Percentiles rank a stretch among this genome's conserved stretches.
These are phyloP conservation scores for Cyberlindnera euphorbiae DNA, from an alignment of 805 yeast genomes.

Conservation along the genomic window DNA sequence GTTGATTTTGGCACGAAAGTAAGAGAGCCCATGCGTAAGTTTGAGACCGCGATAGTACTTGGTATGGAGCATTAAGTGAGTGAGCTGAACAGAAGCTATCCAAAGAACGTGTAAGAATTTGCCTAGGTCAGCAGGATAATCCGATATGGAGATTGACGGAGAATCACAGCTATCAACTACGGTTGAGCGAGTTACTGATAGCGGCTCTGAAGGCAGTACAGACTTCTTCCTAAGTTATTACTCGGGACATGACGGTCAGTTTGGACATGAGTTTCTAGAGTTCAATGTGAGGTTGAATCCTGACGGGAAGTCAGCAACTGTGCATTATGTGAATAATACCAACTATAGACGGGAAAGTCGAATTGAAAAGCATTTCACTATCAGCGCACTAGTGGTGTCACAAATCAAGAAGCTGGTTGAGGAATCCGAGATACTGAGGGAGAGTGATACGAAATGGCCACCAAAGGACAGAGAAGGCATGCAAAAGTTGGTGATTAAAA, in stretches of 20 bases:
- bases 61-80: too few species aligned
- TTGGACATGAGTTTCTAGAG: conserved; percentile 43
- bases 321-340: conserved; percentile 42
- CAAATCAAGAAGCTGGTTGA: conserved; percentile 31
- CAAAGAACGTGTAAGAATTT: too few species aligned
- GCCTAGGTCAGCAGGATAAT: background rate
- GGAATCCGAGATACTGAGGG: conserved; percentile 36
- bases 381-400: conserved; percentile 32
- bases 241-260: conserved; percentile 39
- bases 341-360: conserved; percentile 39
- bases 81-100: too few species aligned
- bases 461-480: conserved; percentile 34
- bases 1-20: too few species aligned
- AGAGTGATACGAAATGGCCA: conserved; percentile 40
- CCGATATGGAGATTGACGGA: conserved; percentile 4
- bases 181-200: too few species aligned
- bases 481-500: conserved; percentile 36
- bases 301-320: conserved; percentile 28
- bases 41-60: too few species aligned
- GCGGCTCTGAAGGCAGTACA: too few species aligned
- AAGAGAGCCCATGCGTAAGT: too few species aligned
- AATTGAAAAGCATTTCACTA: conserved; percentile 33
- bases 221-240: conserved; percentile 38
- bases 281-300: conserved; percentile 29
- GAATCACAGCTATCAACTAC: too few species aligned